phyloP scores from a whole-genome alignment of 192 early-diverging fungal species.

The Coemansia umbellata region DNA sequence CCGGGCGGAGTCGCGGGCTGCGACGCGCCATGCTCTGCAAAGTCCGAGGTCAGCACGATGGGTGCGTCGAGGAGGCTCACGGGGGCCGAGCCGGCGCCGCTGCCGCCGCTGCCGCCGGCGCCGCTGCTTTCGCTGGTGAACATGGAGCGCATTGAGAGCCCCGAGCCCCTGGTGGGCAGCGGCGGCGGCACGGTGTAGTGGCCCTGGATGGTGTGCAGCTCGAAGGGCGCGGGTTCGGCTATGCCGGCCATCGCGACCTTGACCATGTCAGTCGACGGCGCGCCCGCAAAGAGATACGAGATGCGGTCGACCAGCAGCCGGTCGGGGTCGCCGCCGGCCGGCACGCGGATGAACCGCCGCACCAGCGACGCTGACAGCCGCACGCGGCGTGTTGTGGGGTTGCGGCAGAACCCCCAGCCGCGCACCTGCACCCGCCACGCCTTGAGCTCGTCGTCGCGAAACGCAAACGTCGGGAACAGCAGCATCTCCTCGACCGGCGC shows the following conservation, averaged over 20 bases:
- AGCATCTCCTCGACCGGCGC: constrained; percentile 34
- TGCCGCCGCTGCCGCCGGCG: not conserved
- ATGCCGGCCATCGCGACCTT: constrained; percentile 45
- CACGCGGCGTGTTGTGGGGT: constrained; percentile 27
- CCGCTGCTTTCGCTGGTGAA: not conserved
- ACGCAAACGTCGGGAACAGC: constrained; percentile 44
- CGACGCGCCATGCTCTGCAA: not conserved
- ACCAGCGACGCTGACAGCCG: constrained; percentile 30
- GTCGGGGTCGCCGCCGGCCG: constrained; percentile 26
- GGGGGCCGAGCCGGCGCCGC: not conserved
- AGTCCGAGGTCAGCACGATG: constrained; percentile 31
- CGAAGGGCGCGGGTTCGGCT: constrained; percentile 37
- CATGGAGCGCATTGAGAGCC: too few relatives aligned
- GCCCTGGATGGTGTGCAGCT: constrained; percentile 14
- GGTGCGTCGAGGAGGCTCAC: constrained; percentile 43
- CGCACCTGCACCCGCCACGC: constrained; percentile 49
- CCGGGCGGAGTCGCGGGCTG: not conserved
- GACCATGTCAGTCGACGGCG: constrained; percentile 27
- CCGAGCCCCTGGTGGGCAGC: not conserved
- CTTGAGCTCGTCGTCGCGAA: constrained; percentile 45
- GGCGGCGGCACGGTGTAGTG: not conserved
- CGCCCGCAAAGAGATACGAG: constrained; percentile 41
- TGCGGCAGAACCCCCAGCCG: constrained; percentile 42
- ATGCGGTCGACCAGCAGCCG: constrained; percentile 33
- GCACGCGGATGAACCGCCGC: constrained; percentile 35